These are phyloP conservation scores for Fusarium algeriense DNA, from an alignment of 2,329 filamentous ascomycete species.

Conservation along the genomic window DNA sequence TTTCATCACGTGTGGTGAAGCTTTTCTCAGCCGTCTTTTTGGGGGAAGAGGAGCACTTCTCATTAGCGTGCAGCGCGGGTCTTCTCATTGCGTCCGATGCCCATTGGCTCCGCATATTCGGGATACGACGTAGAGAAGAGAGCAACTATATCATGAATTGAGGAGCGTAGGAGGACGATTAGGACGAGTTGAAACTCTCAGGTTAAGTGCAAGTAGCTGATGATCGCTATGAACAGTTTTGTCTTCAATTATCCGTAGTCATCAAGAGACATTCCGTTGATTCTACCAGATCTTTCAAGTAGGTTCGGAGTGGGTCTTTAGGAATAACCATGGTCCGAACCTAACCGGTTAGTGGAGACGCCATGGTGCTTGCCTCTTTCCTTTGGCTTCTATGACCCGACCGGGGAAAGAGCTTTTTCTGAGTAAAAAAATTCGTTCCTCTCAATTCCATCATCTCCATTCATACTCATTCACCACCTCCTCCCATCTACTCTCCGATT, in stretches of 20 bases:
- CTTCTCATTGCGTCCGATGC: constrained; percentile 26
- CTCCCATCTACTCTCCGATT: constrained; percentile 50
- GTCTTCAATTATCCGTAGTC: background rate
- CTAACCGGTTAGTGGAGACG: constrained; percentile 46
- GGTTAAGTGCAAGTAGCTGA: background rate
- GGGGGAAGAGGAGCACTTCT: constrained; percentile 22
- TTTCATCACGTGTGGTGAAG: constrained; percentile 30
- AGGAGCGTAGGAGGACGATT: background rate
- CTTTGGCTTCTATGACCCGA: constrained; percentile 58
- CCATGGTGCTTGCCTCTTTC: constrained; percentile 54
- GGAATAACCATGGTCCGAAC: constrained; percentile 50
- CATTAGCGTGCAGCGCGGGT: constrained; percentile 23
- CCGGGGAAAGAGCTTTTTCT: constrained; percentile 50
- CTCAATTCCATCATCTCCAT: constrained; percentile 46
- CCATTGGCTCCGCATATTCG: constrained; percentile 32
- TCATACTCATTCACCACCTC: constrained; percentile 45
- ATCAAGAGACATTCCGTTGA: constrained; percentile 15
- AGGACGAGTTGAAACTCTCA: no score
- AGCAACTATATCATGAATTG: background rate
- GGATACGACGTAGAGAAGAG: background rate
- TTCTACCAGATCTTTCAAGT: constrained; percentile 18
- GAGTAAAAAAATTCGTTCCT: constrained; percentile 54
- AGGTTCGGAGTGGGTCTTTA: constrained; percentile 33
- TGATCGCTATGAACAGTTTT: background rate
- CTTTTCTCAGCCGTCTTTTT: constrained; percentile 30